Percentiles rank a stretch among this genome's conserved stretches.
phyloP scores from a whole-genome alignment of 164 flowering plant genomes.

The Houttuynia cordata region DNA sequence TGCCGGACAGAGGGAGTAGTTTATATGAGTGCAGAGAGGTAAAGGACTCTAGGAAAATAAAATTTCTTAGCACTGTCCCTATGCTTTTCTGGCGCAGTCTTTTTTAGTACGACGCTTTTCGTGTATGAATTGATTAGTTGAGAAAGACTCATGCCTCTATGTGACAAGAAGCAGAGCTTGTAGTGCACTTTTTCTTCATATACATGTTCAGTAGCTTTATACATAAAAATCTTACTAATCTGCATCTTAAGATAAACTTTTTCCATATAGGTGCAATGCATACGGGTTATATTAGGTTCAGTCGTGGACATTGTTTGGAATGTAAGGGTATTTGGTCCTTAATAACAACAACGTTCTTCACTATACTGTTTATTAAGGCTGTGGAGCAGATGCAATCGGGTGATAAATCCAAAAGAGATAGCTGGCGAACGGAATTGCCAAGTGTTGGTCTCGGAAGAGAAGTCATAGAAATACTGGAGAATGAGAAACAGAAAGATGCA shows the following conservation, averaged over 20 bases:
- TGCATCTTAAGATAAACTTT: neutral
- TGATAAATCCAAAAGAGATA: slow-evolving; percentile 52
- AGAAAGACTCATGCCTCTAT: neutral
- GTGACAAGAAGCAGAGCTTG: too few relatives aligned
- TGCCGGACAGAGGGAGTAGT: too few relatives aligned
- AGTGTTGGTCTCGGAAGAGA: slow-evolving; percentile 42
- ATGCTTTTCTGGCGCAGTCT: too few relatives aligned
- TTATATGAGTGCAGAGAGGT: too few relatives aligned
- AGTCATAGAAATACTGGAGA: slow-evolving; percentile 56
- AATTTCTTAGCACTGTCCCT: too few relatives aligned
- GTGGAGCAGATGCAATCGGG: slow-evolving; percentile 76
- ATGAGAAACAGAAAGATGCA: slow-evolving; percentile 57
- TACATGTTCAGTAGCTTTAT: too few relatives aligned
- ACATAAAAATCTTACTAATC: too few relatives aligned
- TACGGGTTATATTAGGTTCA: neutral
- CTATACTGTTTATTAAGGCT: slow-evolving; percentile 33
- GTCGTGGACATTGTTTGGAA: neutral
- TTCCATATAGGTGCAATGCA: too few relatives aligned
- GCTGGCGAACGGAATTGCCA: slow-evolving; percentile 74
- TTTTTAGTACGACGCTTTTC: too few relatives aligned
- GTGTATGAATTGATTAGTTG: neutral
- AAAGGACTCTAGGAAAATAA: too few relatives aligned
- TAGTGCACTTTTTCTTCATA: too few relatives aligned
- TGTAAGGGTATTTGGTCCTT: neutral
- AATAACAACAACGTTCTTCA: neutral